phyloP scores from a whole-genome alignment of 208 protist genomes.

The Strigomonas culicis region DNA sequence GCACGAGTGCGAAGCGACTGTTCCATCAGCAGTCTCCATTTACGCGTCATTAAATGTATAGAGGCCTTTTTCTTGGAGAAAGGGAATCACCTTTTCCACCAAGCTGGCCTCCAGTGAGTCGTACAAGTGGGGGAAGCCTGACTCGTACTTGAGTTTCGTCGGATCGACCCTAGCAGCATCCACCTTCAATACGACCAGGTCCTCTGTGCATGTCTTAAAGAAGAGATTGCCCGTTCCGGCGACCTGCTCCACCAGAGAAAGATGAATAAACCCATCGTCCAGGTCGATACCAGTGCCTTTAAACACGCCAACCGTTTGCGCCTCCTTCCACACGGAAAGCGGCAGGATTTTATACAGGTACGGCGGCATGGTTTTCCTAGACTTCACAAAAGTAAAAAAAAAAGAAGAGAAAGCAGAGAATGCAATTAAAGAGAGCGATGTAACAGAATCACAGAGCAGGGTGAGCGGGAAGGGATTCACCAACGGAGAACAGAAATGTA shows the following conservation, averaged over 20 bases:
- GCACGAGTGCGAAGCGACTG: no score
- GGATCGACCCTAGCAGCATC: slow-evolving; percentile 6
- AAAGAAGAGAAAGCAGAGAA: no score
- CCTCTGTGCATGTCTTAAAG: background rate
- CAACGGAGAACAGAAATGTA: no score
- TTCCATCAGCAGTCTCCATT: no score
- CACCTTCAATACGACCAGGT: slow-evolving; percentile 9
- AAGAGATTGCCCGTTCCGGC: slow-evolving; percentile 9
- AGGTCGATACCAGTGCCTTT: slow-evolving; percentile 12
- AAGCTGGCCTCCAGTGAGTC: background rate
- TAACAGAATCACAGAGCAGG: no score
- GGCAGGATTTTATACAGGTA: no score
- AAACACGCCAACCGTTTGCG: background rate
- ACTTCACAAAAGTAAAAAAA: no score
- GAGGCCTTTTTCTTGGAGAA: no score
- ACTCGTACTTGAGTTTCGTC: background rate
- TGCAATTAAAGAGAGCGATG: no score
- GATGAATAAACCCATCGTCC: slow-evolving; percentile 15
- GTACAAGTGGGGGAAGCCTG: slow-evolving; percentile 14
- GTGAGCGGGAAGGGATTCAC: slow-evolving; percentile 10
- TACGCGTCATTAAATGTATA: no score
- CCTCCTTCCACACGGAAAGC: background rate
- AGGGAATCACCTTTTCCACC: no score
- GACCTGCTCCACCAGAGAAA: slow-evolving; percentile 9
- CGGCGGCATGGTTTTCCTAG: no score